Evolutionary conservation across 2,329 filamentous ascomycete species (phyloP).

Genomic region (Onygenales sp.): DNA sequence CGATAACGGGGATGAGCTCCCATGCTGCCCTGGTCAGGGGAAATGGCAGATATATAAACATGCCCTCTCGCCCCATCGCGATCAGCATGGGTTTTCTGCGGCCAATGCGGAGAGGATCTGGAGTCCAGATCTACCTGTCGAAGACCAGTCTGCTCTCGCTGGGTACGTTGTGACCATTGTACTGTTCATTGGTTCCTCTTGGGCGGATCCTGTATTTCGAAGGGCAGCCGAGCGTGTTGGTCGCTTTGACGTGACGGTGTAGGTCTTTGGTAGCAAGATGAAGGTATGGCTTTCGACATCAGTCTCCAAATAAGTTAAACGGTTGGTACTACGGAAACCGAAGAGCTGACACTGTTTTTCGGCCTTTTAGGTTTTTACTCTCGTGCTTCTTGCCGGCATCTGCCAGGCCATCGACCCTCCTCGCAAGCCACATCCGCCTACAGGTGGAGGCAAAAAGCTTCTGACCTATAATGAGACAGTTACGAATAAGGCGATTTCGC

Average conservation of each 20-base stretch:
- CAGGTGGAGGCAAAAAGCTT: conserved; percentile 46
- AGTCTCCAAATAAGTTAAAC: not conserved
- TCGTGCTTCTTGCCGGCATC: conserved; percentile 12
- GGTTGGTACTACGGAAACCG: not conserved
- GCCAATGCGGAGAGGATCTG: not conserved
- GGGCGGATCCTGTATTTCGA: no score
- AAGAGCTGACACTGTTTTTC: not conserved
- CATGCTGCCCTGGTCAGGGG: not conserved
- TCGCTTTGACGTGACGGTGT: no score
- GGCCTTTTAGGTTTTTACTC: not conserved
- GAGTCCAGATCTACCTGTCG: not conserved
- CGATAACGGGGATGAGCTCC: not conserved
- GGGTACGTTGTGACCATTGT: not conserved
- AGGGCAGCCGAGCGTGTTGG: no score
- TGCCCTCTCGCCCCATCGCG: not conserved
- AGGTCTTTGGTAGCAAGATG: no score
- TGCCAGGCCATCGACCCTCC: conserved; percentile 38
- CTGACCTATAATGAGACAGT: conserved; percentile 54
- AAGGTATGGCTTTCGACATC: no score
- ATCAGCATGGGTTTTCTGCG: not conserved
- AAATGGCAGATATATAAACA: not conserved
- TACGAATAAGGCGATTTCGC: conserved; percentile 35
- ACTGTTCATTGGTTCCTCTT: not conserved
- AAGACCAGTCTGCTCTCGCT: not conserved
- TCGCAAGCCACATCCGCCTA: conserved; percentile 46